Conservation (phyloP, 495 filamentous ascomycete genomes). For the Neurospora sp. region DNA sequence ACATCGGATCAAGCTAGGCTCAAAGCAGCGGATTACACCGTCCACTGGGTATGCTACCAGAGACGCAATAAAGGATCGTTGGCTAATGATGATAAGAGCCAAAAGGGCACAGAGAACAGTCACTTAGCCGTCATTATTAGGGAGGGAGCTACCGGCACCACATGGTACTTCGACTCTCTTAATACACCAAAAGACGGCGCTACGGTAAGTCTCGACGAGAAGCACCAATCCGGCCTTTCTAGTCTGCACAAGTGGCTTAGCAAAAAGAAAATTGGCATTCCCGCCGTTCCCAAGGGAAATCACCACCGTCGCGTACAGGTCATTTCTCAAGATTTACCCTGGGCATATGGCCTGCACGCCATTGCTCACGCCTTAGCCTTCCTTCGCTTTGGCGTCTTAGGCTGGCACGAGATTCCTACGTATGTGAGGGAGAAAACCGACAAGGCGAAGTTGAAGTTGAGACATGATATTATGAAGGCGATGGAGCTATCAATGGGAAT, state of each 20-base stretch:
- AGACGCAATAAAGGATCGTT: too few relatives aligned
- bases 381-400: neutral
- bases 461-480: neutral
- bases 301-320: neutral
- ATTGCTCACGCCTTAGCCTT: neutral
- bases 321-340: neutral
- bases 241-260: neutral
- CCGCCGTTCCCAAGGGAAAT: neutral
- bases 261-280: neutral
- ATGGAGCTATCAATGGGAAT: neutral
- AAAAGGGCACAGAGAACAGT: too few relatives aligned
- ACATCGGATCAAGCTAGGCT: neutral
- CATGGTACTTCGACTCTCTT: constrained; percentile 4
- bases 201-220: neutral
- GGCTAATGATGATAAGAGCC: too few relatives aligned
- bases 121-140: neutral
- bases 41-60: neutral
- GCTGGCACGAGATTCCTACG: neutral
- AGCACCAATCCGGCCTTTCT: neutral
- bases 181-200: neutral
- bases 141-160: neutral
- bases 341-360: neutral
- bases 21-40: neutral
- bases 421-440: too few relatives aligned
- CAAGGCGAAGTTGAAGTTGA: neutral